Base-by-base conservation (phyloP, 1,284 basidiomycete species). In the Tremellales sp. region DNA sequence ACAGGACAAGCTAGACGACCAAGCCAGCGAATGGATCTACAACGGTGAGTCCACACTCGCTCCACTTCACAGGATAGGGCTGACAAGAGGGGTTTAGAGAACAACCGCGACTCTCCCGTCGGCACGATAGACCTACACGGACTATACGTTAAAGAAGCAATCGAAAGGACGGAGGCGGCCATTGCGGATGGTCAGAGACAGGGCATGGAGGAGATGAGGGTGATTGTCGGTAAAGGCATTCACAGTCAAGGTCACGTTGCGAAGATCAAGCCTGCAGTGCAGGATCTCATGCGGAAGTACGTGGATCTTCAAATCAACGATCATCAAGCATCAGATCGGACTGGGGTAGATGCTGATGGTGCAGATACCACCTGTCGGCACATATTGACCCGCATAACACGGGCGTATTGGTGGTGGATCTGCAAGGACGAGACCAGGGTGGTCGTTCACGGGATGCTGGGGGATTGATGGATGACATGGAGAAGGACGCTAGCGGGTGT, bases 191-290 rank as follows among this genome's bases (percentile, higher is more conserved):
- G 84, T 3, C 85, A 85, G 57, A 69, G 69, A 21, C 75, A 81
- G 39, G 86, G 87, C 1, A 80, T 85, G 49, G 63, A 76, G 4
- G 81, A 89, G 65, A 69, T 97, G n/a, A 80, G 82, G 49, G 76
- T 97, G 54, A 94, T 97, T 57, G 91, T 96, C 44, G 92, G 87
- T 40, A 88, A 90, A 73, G 93, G 93, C 12, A 76, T 93, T 19
- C 94, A 98, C 72, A 93, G 89, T 23, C 75, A 80, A 43, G 81
- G 83, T 24, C 84, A 86, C 48, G 79, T 83, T 12, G 85, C 89
- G 1, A 96, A 96, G 75, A 82, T 97, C 68, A 93, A 89, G 67
- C 94, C 94, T 19, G 93, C 92, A 3, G 86, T 98, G 43, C 87
- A 88, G 68, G 84, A 87, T 43, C 76, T 97, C 49, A 89, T 93